phyloP scores from a whole-genome alignment of 78 protist genomes.

The Cyanophora paradoxa region DNA sequence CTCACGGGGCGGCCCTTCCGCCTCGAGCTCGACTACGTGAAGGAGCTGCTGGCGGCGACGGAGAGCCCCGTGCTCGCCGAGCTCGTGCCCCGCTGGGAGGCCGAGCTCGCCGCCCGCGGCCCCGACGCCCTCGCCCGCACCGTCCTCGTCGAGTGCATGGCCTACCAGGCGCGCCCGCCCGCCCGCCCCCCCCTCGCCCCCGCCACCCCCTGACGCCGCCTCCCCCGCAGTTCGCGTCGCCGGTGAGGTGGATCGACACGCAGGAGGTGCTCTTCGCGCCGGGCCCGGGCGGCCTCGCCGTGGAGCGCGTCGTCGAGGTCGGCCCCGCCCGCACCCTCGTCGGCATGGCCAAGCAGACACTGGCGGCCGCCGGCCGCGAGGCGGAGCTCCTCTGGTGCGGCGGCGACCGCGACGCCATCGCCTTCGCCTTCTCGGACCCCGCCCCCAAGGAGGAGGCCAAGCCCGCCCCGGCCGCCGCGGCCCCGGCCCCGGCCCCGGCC shows the following conservation, averaged over 20 bases:
- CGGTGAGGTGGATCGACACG: conserved; percentile 69
- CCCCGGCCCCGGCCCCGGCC: conserved; percentile 5
- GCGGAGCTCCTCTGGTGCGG: no score
- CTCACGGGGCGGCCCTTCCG: conserved; percentile 24
- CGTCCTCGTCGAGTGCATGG: conserved; percentile 50
- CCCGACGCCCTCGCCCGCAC: background rate
- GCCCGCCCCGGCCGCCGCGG: background rate
- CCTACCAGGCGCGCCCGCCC: no score
- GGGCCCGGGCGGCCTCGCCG: background rate
- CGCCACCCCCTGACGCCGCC: no score
- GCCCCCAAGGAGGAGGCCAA: no score
- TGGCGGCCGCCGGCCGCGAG: no score
- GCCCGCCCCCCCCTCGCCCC: no score
- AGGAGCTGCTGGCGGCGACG: background rate
- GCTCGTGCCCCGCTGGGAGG: background rate
- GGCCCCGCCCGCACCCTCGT: conserved; percentile 51
- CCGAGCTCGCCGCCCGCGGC: background rate
- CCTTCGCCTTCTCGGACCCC: no score
- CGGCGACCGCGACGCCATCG: no score
- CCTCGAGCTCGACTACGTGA: conserved; percentile 3
- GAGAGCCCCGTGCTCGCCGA: background rate
- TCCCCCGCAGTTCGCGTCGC: conserved; percentile 70
- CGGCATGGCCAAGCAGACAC: conserved; percentile 36
- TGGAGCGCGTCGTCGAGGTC: conserved; percentile 52
- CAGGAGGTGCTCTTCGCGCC: conserved; percentile 47